phyloP scores from a whole-genome alignment of 306 rosid genomes.

The Cajanus cajan region DNA sequence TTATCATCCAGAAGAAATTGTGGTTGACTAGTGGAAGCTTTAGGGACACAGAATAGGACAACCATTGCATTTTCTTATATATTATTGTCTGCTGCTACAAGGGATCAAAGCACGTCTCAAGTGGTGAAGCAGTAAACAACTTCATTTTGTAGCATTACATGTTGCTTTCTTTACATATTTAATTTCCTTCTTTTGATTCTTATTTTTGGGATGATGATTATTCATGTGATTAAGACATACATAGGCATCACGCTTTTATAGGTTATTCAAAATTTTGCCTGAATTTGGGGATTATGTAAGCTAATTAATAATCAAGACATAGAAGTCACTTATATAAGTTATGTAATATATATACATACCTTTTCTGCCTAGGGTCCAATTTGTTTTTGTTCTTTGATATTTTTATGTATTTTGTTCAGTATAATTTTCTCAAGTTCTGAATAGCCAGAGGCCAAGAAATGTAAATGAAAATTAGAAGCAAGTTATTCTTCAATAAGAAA shows the following conservation, averaged over 20 bases:
- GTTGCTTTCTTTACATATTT: conserved; percentile 27
- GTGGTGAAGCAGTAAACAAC: conserved; percentile 39
- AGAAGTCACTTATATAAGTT: conserved; percentile 23
- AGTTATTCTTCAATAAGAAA: too few species aligned
- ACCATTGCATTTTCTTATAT: conserved; percentile 28
- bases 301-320: conserved; percentile 39
- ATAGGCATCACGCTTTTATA: conserved; percentile 42
- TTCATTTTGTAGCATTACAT: conserved; percentile 51
- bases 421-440: background rate
- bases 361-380: conserved; percentile 9
- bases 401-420: background rate
- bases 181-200: background rate
- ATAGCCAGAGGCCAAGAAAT: background rate
- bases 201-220: conserved; percentile 36
- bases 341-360: conserved; percentile 10
- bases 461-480: background rate
- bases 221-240: conserved; percentile 43
- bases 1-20: conserved; percentile 81
- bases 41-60: conserved; percentile 60
- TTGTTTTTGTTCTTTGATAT: background rate
- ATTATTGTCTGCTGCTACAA: conserved; percentile 44
- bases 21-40: conserved; percentile 76
- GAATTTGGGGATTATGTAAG: conserved; percentile 45
- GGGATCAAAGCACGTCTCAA: conserved; percentile 50
- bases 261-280: conserved; percentile 38